Base-by-base conservation (phyloP, 495 filamentous ascomycete genomes). In the Aspergillus ellipticus region DNA sequence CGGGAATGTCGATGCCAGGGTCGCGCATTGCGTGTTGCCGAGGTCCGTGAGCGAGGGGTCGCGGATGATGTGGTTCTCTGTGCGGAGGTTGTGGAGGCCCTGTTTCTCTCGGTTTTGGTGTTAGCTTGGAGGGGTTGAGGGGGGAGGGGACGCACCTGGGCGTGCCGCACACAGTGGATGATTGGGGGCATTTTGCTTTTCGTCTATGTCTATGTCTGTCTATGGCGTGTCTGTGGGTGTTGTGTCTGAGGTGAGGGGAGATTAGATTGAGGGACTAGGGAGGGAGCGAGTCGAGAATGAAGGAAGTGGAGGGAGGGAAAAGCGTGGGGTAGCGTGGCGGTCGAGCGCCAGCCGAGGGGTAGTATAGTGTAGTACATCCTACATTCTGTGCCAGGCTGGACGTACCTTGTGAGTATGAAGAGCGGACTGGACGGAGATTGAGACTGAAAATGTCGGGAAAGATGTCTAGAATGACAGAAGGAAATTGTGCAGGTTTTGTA, bases 11-110 rank as follows among this genome's bases (percentile, higher is more conserved):
- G n/a, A n/a, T n/a, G n/a, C n/a, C n/a, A n/a, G n/a, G 64, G 2
- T 73, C 60, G 50, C 73, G 66, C 92, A 96, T 82, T 97, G 92
- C 13, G 81, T 57, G 61, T 85, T 77, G 64, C 93, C 93, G 3
- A 88, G 78, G 4, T 82, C 74, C 13, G 93, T 96, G 31, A 97
- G 83, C 53, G 81, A 71, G 3, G 93, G 90, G 62, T 97, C 93
- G 15, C 65, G 84, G 42, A 96, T 75, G 54, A 73, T 66, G 64
- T 95, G 85, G 75, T 92, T 91, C 41, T 74, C 82, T n/a, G 65
- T 62, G 54, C 60, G 75, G 64, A 96, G 82, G 74, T 97, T 96
- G 78, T 97, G 92, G 64, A 82, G 76, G 70, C 90, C 92, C 78
- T 95, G 79, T 19, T 20, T 42, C n/a, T n/a, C n/a, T n/a, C 15